Base-by-base conservation (phyloP, 345 rosid genomes). In the Eucalyptus pauciflora region DNA sequence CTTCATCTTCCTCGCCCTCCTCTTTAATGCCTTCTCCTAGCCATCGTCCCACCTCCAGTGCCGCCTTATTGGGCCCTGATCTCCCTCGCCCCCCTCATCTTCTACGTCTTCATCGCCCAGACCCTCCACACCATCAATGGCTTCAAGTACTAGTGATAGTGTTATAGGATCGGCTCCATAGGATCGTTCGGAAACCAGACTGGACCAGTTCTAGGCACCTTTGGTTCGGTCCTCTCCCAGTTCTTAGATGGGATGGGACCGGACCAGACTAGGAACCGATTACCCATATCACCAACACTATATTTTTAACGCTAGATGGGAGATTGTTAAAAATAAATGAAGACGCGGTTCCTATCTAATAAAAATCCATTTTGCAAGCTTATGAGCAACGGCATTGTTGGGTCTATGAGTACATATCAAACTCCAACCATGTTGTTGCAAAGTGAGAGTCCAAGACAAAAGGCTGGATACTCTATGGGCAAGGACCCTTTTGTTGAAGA, bases 151-250 rank as follows among this genome's bases (percentile, higher is more conserved):
- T 0, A 1, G 10, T 18, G 58, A 4, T 52, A 52, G 58, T 18
- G 58, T 52, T 52, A 52, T 52, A 52, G 58, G 58, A 52, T 52
- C 0, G 4, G 10, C 7, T 52, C 24, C 58, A 52, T 52, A 18
- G 4, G 24, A 52, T 2, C 5, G 4, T 52, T 1, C 10, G 24
- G 1, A 24, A 52, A 52, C 10, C 0, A 2, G 10, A 52, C 10
- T 0, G 1, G 10, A 52, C 58, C 0, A 2, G 4, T 52, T 52
- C 24, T 0, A 52, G 24, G 58, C 10, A 52, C 58, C 58, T 52
- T 52, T 52, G 24, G 7, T 18, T 0, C 0, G 10, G 10, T 52
- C 7, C 58, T 4, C 1, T 52, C 58, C 1, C 0, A 1, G 24
- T 52, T 52, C 56, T 24, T 18, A 52, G 58, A 52, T 52, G 58